Base-by-base conservation (phyloP, 2,329 filamentous ascomycete genomes). In the Fusarium ambrosium region DNA sequence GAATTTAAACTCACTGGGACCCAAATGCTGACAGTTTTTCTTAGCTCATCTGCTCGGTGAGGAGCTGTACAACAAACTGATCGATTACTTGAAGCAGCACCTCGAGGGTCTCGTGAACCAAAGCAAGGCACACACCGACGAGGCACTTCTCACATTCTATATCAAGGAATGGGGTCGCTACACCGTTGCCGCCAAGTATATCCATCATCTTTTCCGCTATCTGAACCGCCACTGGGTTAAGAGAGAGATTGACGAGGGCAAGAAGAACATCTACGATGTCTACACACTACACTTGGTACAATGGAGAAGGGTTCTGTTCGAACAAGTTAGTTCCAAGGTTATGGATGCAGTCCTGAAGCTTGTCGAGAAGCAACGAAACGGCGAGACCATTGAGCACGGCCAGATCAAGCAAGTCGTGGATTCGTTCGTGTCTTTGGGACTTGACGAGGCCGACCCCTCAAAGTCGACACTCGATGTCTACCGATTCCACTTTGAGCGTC, bases 171-270 rank as follows among this genome's bases (percentile, higher is more conserved):
- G 97, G 97, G 92, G 93, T 76, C 91, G 97, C 71, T 99, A 98
- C 85, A 99, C 97, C 2, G 94, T 94, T 16, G 96, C 97, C 1
- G 97, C 95, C 69, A 97, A 97, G 84, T 99, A 97, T 85, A 97
- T 98, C 82, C 97, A 99, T 84, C 96, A 99, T 82, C 87, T 99
- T 9, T 99, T 99, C 87, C 89, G 93, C 64, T 99, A 99, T 81
- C 90, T 99, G 29, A 99, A 99, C 81, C 91, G 97, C 34, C 97
- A 99, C 85, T 99, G 97, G 97, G 97, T 99, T 2, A 99, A 98
- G 88, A 90, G 97, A 34, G 97, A 99, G 85, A 98, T 99, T 85
- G 97, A 99, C 74, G 97, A 99, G 83, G 97, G 97, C 37, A 98
- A 99, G 86, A 98, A 98, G 87, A 94, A 96, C 79, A 94, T 98